Evolutionary conservation across 371 early-diverging fungal species (phyloP).

Genomic region (Mortierella sp.): DNA sequence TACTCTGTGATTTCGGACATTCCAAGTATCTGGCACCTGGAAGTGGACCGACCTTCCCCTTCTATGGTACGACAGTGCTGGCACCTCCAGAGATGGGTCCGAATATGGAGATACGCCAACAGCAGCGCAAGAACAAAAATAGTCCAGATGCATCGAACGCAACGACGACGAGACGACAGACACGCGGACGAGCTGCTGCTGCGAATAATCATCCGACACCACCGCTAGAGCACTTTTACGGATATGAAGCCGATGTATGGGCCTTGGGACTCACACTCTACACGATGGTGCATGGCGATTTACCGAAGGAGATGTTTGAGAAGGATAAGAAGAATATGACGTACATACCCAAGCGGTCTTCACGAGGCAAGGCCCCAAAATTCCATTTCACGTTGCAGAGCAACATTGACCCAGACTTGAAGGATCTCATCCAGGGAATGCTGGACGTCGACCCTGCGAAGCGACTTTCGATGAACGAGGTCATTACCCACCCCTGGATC

Average conservation of each 20-base stretch:
- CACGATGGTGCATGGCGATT: conserved; percentile 47
- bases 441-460: conserved; percentile 32
- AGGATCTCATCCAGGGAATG: conserved; percentile 39
- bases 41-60: conserved; percentile 24
- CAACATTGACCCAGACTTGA: conserved; percentile 27
- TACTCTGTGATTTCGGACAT: conserved; percentile 53
- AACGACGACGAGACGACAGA: too few species aligned
- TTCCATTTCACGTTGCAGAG: conserved; percentile 38
- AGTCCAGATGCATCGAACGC: too few species aligned
- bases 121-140: conserved; percentile 11
- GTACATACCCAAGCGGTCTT: conserved; percentile 32
- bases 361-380: conserved; percentile 8
- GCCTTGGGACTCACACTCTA: conserved; percentile 42
- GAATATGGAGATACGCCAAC: conserved; percentile 27
- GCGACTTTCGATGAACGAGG: conserved; percentile 39
- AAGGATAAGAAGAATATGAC: conserved; percentile 21
- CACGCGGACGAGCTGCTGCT: background rate
- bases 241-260: conserved; percentile 51
- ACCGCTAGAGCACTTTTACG: conserved; percentile 30
- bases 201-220: conserved; percentile 5
- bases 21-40: conserved; percentile 26
- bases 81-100: conserved; percentile 53
- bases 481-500: conserved; percentile 44
- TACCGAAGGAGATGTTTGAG: conserved; percentile 40
- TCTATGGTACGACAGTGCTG: conserved; percentile 46